Conservation (phyloP, 371 early-diverging fungal species). For the Mucor lusitanicus region DNA sequence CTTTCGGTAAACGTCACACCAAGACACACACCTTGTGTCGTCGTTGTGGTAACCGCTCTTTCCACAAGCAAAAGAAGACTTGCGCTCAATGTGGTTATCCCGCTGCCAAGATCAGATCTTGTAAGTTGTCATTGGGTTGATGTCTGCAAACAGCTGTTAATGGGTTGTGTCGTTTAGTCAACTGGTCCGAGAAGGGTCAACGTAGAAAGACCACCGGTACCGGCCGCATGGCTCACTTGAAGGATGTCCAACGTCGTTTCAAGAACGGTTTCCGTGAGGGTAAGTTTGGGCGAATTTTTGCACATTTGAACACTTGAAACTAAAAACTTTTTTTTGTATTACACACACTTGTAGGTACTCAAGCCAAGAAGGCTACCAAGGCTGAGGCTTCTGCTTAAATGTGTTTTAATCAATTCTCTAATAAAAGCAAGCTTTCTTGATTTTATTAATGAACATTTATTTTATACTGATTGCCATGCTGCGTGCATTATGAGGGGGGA, state of each 20-base stretch:
- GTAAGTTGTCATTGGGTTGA: constrained; percentile 56
- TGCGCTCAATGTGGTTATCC: constrained; percentile 99
- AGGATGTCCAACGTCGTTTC: constrained; percentile 89
- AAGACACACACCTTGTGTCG: constrained; percentile 99
- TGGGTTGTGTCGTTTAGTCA: constrained; percentile 50
- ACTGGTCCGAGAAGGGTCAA: constrained; percentile 97
- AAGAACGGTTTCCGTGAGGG: constrained; percentile 98
- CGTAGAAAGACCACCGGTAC: constrained; percentile 99
- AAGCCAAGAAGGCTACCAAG: constrained; percentile 58
- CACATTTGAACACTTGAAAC: background rate
- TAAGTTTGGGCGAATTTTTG: constrained; percentile 17
- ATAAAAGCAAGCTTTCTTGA: background rate
- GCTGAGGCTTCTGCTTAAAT: constrained; percentile 41
- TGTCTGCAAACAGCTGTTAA: background rate
- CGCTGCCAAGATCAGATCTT: constrained; percentile 95
- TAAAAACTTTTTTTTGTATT: background rate
- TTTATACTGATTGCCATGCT: background rate
- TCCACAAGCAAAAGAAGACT: constrained; percentile 99
- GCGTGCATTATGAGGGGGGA: background rate
- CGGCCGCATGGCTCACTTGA: constrained; percentile 98
- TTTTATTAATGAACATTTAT: background rate
- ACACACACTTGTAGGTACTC: constrained; percentile 15
- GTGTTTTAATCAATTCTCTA: background rate
- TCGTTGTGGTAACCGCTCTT: constrained; percentile 97
- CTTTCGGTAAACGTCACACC: constrained; percentile 99